Evolutionary conservation across 225 moss, liverwort and hornwort genomes (phyloP).

Genomic region (Sphagnum contortum): DNA sequence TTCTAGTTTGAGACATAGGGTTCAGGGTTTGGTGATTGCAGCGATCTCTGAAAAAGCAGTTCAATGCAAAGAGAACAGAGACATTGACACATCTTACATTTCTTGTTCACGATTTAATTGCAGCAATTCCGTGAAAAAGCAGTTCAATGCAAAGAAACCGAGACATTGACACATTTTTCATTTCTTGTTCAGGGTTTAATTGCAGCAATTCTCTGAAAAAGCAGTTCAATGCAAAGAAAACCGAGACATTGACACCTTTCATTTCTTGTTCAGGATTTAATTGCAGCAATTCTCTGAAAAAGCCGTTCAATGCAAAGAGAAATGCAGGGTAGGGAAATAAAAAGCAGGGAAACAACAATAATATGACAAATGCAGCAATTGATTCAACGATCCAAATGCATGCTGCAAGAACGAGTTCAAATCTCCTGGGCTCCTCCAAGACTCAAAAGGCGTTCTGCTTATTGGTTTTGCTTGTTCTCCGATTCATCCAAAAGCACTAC

Average conservation of each 20-base stretch:
- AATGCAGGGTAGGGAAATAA: too few relatives aligned
- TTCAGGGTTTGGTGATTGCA: too few relatives aligned
- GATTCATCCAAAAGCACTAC: background rate
- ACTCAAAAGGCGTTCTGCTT: background rate
- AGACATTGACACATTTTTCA: background rate
- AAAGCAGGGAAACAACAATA: too few relatives aligned
- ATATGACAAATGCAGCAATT: too few relatives aligned
- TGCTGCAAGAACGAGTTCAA: too few relatives aligned
- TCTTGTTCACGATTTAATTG: background rate
- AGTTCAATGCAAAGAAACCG: background rate
- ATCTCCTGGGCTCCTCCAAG: too few relatives aligned
- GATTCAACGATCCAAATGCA: too few relatives aligned
- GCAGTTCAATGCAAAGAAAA: background rate
- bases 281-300: background rate
- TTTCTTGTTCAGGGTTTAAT: background rate
- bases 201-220: background rate
- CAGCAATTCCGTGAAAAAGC: background rate
- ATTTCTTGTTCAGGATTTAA: background rate
- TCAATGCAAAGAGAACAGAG: background rate
- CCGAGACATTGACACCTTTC: background rate
- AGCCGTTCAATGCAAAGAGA: background rate
- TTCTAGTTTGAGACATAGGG: background rate
- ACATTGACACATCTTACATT: background rate
- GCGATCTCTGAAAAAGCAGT: background rate
- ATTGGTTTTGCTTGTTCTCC: background rate